A percentile compares a stretch with the other conserved stretches of the same genome.
These are phyloP conservation scores for Pythium sukuiense DNA, from an alignment of 352 stramenopile species.

Conservation along the genomic window DNA sequence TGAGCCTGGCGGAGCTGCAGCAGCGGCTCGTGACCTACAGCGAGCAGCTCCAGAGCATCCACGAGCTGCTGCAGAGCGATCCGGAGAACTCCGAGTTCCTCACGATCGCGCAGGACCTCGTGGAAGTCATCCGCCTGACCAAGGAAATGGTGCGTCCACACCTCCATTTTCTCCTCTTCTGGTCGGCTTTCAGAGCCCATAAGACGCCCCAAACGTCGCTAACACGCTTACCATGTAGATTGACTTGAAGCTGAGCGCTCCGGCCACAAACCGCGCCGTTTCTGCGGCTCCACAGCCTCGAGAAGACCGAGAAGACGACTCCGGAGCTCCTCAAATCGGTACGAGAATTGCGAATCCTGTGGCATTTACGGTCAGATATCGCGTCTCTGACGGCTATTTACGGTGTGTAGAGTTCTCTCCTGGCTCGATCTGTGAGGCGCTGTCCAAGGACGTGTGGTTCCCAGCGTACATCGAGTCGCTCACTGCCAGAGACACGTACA, in stretches of 20 bases:
- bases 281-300: background rate
- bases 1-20: slow-evolving; percentile 70
- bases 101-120: slow-evolving; percentile 73
- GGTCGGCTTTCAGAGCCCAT: background rate
- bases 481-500: slow-evolving; percentile 54
- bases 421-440: slow-evolving; percentile 54
- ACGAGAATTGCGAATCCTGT: background rate
- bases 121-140: slow-evolving; percentile 85
- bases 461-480: slow-evolving; percentile 61
- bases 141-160: slow-evolving; percentile 64
- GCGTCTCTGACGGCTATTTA: background rate
- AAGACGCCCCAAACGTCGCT: background rate
- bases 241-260: background rate
- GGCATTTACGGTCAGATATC: background rate
- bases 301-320: background rate
- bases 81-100: slow-evolving; percentile 73
- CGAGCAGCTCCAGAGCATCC: slow-evolving; percentile 81
- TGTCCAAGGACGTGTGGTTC: slow-evolving; percentile 71
- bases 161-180: background rate
- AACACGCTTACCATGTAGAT: slow-evolving; percentile 4
- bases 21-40: slow-evolving; percentile 76
- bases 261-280: background rate
- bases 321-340: slow-evolving; percentile 2
- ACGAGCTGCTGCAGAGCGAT: slow-evolving; percentile 72
- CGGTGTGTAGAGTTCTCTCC: slow-evolving; percentile 35